Base-by-base conservation (phyloP, 2,329 filamentous ascomycete species). In the Pyrenochaeta sp. region DNA sequence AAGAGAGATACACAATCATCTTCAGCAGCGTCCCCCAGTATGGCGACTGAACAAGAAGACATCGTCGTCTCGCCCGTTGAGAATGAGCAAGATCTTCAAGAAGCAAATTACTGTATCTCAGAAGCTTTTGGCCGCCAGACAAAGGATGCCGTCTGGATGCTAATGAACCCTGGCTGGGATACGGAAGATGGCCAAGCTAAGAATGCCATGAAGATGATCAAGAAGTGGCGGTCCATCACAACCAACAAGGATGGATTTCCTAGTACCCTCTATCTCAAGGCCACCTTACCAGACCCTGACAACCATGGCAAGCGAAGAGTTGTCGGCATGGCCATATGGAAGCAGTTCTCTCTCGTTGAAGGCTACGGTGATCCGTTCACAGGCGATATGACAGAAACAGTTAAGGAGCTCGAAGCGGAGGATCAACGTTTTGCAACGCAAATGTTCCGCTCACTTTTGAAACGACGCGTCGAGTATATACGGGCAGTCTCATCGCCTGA, bases 301-400 rank as follows among this genome's bases (percentile, higher is more conserved):
- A 65, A 66, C 1, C 51, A 62, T 8, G 62, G 52, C 43, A 54
- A 73, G 47, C 63, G 64, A 4, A 61, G 57, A 37, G 76, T 86
- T n/a, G 85, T 77, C 9, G 86, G 85, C 15, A 58, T 84, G 28
- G 84, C 85, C 2, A 82, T 86, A 54, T 88, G 86, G 86, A 65
- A 77, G 8, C 85, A 88, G 61, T 70, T 77, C 0, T 86, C 85
- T 0, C 71, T 77, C 6, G 79, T 86, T 0, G 74, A 79, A 1
- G 85, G 84, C 12, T 68, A 79, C 48, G 85, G 85, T 12, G 80
- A 83, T 27, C 59, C 67, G 12, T 73, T 71, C 7, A 64, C 63
- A 3, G 59, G 64, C 24, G 64, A 66, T 37, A 61, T 65, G 55
- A 45, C 43, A 15, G 53, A 57, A 15, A 28, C 50, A 4, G 54